Evolutionary conservation across 192 early-diverging fungal genomes (phyloP).

Genomic region (Entophlyctis helioformis): DNA sequence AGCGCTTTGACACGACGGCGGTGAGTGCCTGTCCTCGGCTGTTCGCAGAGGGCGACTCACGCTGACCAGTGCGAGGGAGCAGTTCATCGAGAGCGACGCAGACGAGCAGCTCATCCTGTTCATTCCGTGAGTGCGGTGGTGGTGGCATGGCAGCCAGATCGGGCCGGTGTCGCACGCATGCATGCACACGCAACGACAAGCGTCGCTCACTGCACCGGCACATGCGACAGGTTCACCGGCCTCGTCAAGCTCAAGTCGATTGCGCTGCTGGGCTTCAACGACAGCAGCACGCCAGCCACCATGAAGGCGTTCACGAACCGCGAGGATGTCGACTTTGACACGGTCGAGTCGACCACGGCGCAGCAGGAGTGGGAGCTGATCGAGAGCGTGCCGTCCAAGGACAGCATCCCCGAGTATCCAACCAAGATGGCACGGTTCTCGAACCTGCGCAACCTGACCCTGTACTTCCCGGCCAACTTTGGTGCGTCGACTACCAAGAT

Average conservation of each 20-base stretch:
- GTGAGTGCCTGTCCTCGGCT: constrained; percentile 14
- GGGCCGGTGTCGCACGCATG: too few relatives aligned
- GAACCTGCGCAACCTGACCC: constrained; percentile 61
- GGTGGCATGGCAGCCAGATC: too few relatives aligned
- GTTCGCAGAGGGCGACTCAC: background rate
- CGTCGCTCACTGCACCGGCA: too few relatives aligned
- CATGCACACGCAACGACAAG: too few relatives aligned
- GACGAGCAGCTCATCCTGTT: constrained; percentile 85
- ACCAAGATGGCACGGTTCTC: constrained; percentile 62
- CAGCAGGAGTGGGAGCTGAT: constrained; percentile 80
- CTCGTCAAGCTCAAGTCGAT: constrained; percentile 87
- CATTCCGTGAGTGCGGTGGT: constrained; percentile 63
- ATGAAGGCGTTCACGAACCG: constrained; percentile 84
- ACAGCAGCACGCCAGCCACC: constrained; percentile 44
- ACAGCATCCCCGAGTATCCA: constrained; percentile 28
- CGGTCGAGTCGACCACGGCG: constrained; percentile 47
- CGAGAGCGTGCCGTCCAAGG: constrained; percentile 46
- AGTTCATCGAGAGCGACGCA: constrained; percentile 66
- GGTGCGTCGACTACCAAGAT: constrained; percentile 65
- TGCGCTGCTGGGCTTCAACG: constrained; percentile 53
- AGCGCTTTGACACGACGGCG: constrained; percentile 57
- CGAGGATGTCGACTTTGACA: constrained; percentile 86
- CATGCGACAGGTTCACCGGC: constrained; percentile 59
- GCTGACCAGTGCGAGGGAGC: too few relatives aligned
- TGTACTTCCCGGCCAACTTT: constrained; percentile 75